Base-by-base conservation (phyloP, 441 rosid species). In the Eruca vesicaria region DNA sequence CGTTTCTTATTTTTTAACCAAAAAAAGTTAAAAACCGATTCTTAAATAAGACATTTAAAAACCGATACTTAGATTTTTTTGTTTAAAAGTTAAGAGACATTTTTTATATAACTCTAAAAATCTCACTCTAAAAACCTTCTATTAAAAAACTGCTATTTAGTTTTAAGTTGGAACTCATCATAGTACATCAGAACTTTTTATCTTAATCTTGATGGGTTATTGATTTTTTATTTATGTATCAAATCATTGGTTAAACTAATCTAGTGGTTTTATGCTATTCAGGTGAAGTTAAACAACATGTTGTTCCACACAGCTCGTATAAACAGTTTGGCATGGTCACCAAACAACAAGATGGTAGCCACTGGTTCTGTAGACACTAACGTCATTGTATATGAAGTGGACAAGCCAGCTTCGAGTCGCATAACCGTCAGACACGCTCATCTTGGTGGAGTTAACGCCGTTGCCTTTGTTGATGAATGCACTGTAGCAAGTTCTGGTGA, bases 271-370 rank as follows among this genome's bases (percentile, higher is more conserved):
- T 33, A 12, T 6, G 50, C n/a, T 43, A 14, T 14, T 2, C 8
- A 43, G 50, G 50, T 43, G 72, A 90, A 84, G 81, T 88, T 94
- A 41, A 92, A 92, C 87, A 94, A 89, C 83, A 92, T 92, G 98
- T 41, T 90, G 79, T 94, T 88, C 87, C 98, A 94, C 79, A 85
- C 87, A 52, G 97, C 98, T 48, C 94, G 97, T 69, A 90, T 94
- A 78, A 94, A 92, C 86, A 88, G 92, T 80, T 87, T 94, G 66
- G 96, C 97, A 59, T 94, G 98, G 98, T 90, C 98, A 78, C 96
- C 98, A 2, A 84, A 89, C 76, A 88, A 86, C 85, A 82, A 61
- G 63, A 82, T 85, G 90, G 89, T 92, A 56, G 97, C 97, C 23
- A 94, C 97, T 9, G 97, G 97, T 21, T 90, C 98, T 9, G 94